These are phyloP conservation scores for Xylariomycetidae sp. DNA, from an alignment of 2,329 filamentous ascomycete genomes.

Conservation along the genomic window DNA sequence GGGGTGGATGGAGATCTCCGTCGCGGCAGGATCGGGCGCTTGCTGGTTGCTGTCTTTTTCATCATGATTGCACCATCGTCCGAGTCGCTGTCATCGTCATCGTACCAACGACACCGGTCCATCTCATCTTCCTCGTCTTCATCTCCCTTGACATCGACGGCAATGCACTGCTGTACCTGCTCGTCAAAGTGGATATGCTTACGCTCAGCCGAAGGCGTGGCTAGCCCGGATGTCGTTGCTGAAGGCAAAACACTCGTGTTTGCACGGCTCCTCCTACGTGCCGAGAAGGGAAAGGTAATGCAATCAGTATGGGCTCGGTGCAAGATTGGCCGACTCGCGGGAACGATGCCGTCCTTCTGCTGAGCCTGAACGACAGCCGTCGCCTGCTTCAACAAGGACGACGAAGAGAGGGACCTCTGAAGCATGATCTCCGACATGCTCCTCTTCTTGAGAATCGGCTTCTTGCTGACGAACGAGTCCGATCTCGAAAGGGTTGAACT, in stretches of 20 bases:
- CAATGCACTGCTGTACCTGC: slow-evolving; percentile 92
- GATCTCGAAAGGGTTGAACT: slow-evolving; percentile 45
- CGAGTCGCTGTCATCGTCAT: slow-evolving; percentile 56
- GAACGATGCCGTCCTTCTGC: slow-evolving; percentile 49
- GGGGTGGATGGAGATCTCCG: slow-evolving; percentile 34
- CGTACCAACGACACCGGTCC: slow-evolving; percentile 33
- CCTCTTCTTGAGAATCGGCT: slow-evolving; percentile 92
- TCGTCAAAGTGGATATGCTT: slow-evolving; percentile 96
- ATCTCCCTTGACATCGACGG: slow-evolving; percentile 77
- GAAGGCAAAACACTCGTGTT: slow-evolving; percentile 61
- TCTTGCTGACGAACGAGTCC: slow-evolving; percentile 68
- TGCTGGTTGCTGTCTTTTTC: slow-evolving; percentile 57
- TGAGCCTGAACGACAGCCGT: slow-evolving; percentile 82
- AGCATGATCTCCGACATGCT: slow-evolving; percentile 96
- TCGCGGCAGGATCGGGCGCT: slow-evolving; percentile 48
- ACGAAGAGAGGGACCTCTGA: slow-evolving; percentile 79
- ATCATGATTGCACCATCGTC: slow-evolving; percentile 80
- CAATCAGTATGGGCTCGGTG: slow-evolving; percentile 64
- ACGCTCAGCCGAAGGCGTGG: slow-evolving; percentile 58
- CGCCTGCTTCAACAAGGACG: slow-evolving; percentile 84
- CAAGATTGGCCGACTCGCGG: slow-evolving; percentile 47
- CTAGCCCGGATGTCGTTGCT: slow-evolving; percentile 62
- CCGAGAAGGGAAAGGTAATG: slow-evolving; percentile 57
- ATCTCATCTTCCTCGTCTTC: slow-evolving; percentile 65
- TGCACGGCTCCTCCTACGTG: slow-evolving; percentile 53